These are phyloP conservation scores for Dactylis glomerata DNA, from an alignment of 176 grass and related monocot genomes.

Conservation along the genomic window DNA sequence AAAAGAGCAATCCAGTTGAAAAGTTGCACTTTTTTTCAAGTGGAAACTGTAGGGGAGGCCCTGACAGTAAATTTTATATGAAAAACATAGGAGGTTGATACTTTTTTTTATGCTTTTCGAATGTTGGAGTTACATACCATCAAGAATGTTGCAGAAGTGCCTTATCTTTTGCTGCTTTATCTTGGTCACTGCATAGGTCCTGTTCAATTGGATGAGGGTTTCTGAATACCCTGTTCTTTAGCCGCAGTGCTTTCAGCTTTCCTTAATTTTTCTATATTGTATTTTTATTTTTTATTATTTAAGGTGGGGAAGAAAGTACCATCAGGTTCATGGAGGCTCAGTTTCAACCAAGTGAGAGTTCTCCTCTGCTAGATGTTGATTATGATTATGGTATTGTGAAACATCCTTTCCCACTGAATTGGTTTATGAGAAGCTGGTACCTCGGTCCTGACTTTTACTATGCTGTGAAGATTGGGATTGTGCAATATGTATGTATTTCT, in stretches of 20 bases:
- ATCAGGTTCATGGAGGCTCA: conserved; percentile 88
- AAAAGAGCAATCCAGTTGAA: neutral
- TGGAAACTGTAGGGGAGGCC: neutral
- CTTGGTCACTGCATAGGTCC: neutral
- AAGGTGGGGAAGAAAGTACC: conserved; percentile 94
- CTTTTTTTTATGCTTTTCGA: neutral
- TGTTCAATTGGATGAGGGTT: conserved; percentile 18
- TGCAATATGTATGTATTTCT: conserved; percentile 88
- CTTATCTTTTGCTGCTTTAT: conserved; percentile 16
- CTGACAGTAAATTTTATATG: neutral
- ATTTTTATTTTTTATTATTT: conserved; percentile 26
- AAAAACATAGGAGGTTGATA: neutral
- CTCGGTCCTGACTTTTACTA: conserved; percentile 92
- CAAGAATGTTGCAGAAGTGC: neutral
- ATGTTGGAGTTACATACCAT: neutral
- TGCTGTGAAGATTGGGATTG: conserved; percentile 95
- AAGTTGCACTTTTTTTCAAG: neutral
- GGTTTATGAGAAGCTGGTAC: conserved; percentile 92
- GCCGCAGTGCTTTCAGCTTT: neutral
- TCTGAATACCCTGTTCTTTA: neutral
- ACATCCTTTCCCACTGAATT: conserved; percentile 95
- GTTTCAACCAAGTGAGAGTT: conserved; percentile 56
- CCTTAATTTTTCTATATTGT: conserved; percentile 6
- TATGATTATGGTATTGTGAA: conserved; percentile 89
- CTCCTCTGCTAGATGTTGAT: conserved; percentile 76